phyloP scores from a whole-genome alignment of 805 yeast genomes.

The Pichia insulana region DNA sequence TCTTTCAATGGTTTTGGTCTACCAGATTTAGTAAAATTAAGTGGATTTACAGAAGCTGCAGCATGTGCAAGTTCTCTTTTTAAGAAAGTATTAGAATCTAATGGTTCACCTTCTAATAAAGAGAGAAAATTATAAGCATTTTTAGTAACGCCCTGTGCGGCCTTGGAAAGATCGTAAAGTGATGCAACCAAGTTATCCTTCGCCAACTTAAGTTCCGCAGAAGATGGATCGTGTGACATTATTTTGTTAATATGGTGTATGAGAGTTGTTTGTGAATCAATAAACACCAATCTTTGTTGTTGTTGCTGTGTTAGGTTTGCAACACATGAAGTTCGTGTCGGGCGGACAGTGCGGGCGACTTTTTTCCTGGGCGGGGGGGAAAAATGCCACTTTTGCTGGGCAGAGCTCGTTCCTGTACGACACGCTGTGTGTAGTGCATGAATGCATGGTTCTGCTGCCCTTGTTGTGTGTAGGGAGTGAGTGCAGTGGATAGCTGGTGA shows the following conservation, averaged over 20 bases:
- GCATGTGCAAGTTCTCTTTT: neutral
- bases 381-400: too few relatives aligned
- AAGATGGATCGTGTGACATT: conserved; percentile 1
- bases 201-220: conserved; percentile 22
- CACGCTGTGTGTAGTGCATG: too few relatives aligned
- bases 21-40: conserved; percentile 13
- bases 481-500: too few relatives aligned
- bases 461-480: too few relatives aligned
- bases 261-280: neutral
- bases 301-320: too few relatives aligned
- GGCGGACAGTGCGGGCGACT: too few relatives aligned
- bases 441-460: too few relatives aligned
- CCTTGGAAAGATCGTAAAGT: conserved; percentile 71
- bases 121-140: conserved; percentile 75
- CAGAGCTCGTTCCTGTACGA: too few relatives aligned
- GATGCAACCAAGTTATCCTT: conserved; percentile 54
- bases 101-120: conserved; percentile 24
- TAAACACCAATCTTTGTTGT: too few relatives aligned
- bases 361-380: too few relatives aligned
- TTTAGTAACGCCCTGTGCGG: conserved; percentile 77
- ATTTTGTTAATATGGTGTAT: neutral
- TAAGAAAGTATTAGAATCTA: neutral
- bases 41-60: conserved; percentile 6
- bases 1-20: conserved; percentile 54
- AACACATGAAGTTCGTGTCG: too few relatives aligned